Conservation (phyloP, 208 protist species). For the Leptomonas seymouri region DNA sequence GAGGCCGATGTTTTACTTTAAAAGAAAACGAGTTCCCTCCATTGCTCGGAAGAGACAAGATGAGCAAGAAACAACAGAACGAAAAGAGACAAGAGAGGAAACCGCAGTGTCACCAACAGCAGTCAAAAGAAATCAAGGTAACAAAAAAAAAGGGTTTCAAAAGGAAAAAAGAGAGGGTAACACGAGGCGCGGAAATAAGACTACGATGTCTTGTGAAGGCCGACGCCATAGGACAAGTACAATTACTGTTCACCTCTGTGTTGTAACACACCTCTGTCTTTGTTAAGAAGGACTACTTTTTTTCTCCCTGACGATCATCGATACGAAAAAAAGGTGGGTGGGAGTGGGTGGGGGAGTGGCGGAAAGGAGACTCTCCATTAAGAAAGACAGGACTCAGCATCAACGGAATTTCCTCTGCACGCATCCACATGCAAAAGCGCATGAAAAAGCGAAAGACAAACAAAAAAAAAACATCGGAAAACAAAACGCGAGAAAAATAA, state of each 20-base stretch:
- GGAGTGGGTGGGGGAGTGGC: not conserved
- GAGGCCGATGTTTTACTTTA: not conserved
- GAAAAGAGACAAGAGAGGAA: conserved; percentile 1
- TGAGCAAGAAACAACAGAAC: conserved; percentile 10
- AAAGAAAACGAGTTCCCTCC: not conserved
- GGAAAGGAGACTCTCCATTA: not conserved
- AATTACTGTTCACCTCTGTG: not conserved
- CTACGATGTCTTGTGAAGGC: not conserved
- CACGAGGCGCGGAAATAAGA: not conserved
- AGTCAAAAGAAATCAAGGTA: not conserved
- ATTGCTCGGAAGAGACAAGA: conserved; percentile 11
- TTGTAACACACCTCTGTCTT: conserved; percentile 2
- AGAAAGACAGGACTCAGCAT: not conserved
- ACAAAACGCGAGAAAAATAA: conserved; percentile 1
- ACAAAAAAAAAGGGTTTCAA: conserved; percentile 1
- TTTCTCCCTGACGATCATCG: not conserved
- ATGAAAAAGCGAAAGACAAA: not conserved
- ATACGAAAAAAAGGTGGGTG: not conserved
- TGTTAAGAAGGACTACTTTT: not conserved
- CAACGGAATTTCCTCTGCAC: not conserved
- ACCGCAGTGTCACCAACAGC: conserved; percentile 5
- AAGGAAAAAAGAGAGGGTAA: not conserved
- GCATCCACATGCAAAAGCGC: not conserved
- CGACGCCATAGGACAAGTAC: not conserved
- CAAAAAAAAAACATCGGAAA: conserved; percentile 11